Percentiles rank a stretch among this genome's conserved stretches.
These are phyloP conservation scores for Schrenkiella parvula DNA, from an alignment of 345 rosid species.

Conservation along the genomic window DNA sequence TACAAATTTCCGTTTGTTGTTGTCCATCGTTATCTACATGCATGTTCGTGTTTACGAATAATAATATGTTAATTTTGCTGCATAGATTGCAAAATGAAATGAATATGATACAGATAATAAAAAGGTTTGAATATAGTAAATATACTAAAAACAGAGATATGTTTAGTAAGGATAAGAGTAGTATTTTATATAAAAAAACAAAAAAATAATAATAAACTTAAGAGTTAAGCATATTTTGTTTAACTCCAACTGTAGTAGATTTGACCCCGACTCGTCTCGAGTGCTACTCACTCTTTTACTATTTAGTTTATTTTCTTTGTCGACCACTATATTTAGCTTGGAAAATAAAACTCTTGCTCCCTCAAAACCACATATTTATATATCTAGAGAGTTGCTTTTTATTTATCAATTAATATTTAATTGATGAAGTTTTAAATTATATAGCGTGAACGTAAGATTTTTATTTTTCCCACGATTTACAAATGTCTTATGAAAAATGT, in stretches of 20 bases:
- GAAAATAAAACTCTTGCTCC: background rate
- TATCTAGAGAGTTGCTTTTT: background rate
- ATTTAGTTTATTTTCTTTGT: conserved; percentile 18
- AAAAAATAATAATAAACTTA: background rate
- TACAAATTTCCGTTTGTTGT: background rate
- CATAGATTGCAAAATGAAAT: background rate
- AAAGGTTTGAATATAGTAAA: background rate
- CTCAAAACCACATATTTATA: background rate
- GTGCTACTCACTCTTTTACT: conserved; percentile 17
- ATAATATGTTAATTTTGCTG: background rate
- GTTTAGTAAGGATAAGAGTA: background rate
- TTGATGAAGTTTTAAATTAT: no score
- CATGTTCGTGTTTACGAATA: background rate
- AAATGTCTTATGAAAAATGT: background rate
- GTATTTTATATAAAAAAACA: background rate
- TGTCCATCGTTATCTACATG: background rate
- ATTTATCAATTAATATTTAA: background rate
- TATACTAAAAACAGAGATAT: background rate
- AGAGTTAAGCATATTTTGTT: no score
- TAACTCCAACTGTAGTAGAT: background rate
- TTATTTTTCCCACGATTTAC: background rate
- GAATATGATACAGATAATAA: background rate
- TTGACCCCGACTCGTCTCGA: conserved; percentile 17
- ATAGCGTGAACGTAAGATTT: background rate
- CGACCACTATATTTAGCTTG: conserved; percentile 12